Conservation (phyloP, 23 red algal species). For the Cyanidioschyzon merolae region DNA sequence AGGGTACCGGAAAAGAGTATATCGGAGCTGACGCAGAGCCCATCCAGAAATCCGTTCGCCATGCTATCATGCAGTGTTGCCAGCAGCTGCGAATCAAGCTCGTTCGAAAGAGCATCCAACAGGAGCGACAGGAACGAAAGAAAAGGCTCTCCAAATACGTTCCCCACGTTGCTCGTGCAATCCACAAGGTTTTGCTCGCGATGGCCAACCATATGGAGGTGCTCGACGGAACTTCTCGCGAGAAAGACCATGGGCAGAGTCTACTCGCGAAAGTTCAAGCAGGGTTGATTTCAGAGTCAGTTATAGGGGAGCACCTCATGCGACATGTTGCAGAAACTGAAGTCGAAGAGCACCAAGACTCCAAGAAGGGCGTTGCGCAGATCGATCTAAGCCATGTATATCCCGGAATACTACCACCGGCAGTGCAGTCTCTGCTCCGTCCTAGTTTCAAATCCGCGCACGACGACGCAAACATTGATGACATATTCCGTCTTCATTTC, state of each 20-base stretch:
- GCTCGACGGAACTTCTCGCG: neutral
- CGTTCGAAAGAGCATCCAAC: conserved; percentile 29
- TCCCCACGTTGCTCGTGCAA: conserved; percentile 55
- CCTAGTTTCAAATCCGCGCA: neutral
- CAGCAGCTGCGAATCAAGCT: conserved; percentile 73
- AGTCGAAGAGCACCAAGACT: conserved; percentile 39
- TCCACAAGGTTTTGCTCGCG: conserved; percentile 31
- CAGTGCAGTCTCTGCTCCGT: neutral
- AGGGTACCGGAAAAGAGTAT: conserved; percentile 93
- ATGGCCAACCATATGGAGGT: neutral
- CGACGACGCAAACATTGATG: neutral
- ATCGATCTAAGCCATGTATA: conserved; percentile 23
- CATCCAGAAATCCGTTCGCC: conserved; percentile 49
- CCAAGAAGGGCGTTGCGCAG: conserved; percentile 16
- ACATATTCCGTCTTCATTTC: conserved; percentile 8
- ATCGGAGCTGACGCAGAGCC: conserved; percentile 75
- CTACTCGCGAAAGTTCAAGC: conserved; percentile 25
- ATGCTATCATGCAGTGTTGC: conserved; percentile 71
- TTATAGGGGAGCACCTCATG: conserved; percentile 31
- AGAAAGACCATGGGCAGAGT: conserved; percentile 14
- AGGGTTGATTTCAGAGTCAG: conserved; percentile 23
- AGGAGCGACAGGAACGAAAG: conserved; percentile 43
- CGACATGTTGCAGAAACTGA: conserved; percentile 56
- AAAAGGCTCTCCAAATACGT: conserved; percentile 52
- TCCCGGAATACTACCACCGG: neutral